These are phyloP conservation scores for Lagerstroemia speciosa DNA, from an alignment of 345 rosid species.

Conservation along the genomic window DNA sequence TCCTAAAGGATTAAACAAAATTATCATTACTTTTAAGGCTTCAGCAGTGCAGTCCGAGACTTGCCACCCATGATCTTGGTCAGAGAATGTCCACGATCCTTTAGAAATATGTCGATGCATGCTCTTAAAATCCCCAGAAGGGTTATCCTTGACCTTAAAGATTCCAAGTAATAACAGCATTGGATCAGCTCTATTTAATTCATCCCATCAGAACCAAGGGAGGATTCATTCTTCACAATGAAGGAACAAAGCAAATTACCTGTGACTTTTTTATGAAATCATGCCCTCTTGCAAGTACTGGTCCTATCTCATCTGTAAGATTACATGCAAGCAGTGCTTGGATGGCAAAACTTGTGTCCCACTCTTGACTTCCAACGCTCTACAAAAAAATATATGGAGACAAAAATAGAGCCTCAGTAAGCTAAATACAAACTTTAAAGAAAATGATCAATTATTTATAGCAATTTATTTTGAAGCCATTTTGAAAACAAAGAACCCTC, in stretches of 20 bases:
- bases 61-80: too few species aligned
- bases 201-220: too few species aligned
- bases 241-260: slow-evolving; percentile 15
- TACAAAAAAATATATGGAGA: slow-evolving; percentile 4
- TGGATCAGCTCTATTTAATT: too few species aligned
- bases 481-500: not conserved
- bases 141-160: slow-evolving; percentile 25
- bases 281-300: slow-evolving; percentile 23
- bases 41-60: slow-evolving; percentile 47
- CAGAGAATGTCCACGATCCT: too few species aligned
- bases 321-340: too few species aligned
- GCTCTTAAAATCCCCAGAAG: too few species aligned
- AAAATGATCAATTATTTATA: not conserved
- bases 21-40: slow-evolving; percentile 21
- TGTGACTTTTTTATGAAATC: slow-evolving; percentile 42
- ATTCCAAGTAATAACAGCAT: not conserved
- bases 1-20: not conserved
- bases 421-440: not conserved
- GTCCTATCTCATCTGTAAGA: slow-evolving; percentile 24
- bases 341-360: too few species aligned
- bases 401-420: not conserved
- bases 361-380: slow-evolving; percentile 54
- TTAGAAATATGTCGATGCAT: too few species aligned
- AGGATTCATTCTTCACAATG: too few species aligned
- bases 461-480: not conserved